A percentile compares a stretch with the other conserved stretches of the same genome.
Evolutionary conservation across 2,329 filamentous ascomycete genomes (phyloP).

Genomic region (Paradendryphiella salina): DNA sequence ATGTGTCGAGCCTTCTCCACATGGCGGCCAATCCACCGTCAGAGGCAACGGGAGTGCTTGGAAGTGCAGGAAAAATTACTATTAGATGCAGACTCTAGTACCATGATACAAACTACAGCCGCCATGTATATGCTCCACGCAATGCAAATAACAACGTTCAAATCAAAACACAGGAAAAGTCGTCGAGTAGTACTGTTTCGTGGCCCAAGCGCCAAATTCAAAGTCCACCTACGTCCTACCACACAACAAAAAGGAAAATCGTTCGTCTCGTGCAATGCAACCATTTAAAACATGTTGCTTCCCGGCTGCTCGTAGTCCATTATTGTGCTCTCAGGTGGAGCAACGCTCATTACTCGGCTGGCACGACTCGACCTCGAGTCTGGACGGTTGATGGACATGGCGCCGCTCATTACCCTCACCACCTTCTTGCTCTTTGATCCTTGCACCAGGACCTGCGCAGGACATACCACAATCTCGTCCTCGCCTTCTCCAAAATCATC

Average conservation of each 20-base stretch:
- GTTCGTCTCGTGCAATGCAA: conserved; percentile 1
- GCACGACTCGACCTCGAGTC: conserved; percentile 30
- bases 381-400: conserved; percentile 52
- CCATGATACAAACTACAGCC: conserved; percentile 1
- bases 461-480: conserved; percentile 92
- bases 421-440: conserved; percentile 53
- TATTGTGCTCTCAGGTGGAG: conserved; percentile 37
- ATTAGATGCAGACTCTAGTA: neutral
- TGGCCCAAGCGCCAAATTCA: conserved; percentile 7
- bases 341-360: conserved; percentile 36
- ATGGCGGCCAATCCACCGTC: neutral
- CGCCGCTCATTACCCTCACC: conserved; percentile 55
- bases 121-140: neutral
- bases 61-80: neutral
- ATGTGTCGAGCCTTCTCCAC: neutral
- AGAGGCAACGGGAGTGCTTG: neutral
- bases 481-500: conserved; percentile 85
- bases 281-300: conserved; percentile 35
- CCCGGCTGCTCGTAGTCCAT: conserved; percentile 40
- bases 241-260: conserved; percentile 7
- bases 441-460: conserved; percentile 87
- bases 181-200: neutral
- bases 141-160: neutral
- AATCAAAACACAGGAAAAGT: conserved; percentile 8
- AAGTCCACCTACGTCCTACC: conserved; percentile 10